phyloP scores from a whole-genome alignment of 441 rosid genomes.

The Jatropha podagrica region DNA sequence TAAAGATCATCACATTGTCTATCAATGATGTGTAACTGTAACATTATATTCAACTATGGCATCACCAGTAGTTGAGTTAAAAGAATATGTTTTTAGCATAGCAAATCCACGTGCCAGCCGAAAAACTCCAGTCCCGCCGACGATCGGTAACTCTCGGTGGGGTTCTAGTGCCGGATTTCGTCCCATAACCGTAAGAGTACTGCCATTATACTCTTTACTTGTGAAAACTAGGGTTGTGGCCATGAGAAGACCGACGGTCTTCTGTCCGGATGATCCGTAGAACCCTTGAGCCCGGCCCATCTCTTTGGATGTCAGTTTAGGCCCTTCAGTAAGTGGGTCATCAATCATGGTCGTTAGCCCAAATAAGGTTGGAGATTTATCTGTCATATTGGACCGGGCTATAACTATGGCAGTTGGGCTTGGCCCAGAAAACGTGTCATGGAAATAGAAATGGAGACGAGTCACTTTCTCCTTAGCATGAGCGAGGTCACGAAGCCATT shows the following conservation, averaged over 20 bases:
- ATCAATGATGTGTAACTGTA: slow-evolving; percentile 35
- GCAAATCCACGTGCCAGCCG: slow-evolving; percentile 19
- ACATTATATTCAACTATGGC: slow-evolving; percentile 45
- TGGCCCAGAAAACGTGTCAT: slow-evolving; percentile 40
- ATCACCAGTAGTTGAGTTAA: slow-evolving; percentile 8
- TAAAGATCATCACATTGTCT: no score
- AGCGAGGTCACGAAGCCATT: slow-evolving; percentile 5
- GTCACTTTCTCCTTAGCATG: slow-evolving; percentile 28
- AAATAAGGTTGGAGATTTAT: slow-evolving; percentile 27
- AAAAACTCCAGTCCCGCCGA: slow-evolving; percentile 18
- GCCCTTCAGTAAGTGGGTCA: slow-evolving; percentile 46
- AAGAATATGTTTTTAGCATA: not conserved
- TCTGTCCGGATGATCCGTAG: slow-evolving; percentile 10
- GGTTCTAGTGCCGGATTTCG: not conserved
- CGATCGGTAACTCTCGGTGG: slow-evolving; percentile 14
- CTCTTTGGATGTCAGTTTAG: slow-evolving; percentile 34
- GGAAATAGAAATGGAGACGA: slow-evolving; percentile 45
- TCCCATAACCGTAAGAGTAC: slow-evolving; percentile 12
- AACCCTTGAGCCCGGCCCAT: slow-evolving; percentile 51
- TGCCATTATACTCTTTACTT: slow-evolving; percentile 10
- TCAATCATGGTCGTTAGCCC: slow-evolving; percentile 36
- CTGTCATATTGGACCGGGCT: slow-evolving; percentile 25
- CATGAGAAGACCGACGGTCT: not conserved
- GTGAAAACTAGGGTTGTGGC: slow-evolving; percentile 11
- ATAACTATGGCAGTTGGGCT: slow-evolving; percentile 38